Percentiles rank a stretch among this genome's conserved stretches.
phyloP scores from a whole-genome alignment of 306 rosid genomes.

The Prunus fruticosa region DNA sequence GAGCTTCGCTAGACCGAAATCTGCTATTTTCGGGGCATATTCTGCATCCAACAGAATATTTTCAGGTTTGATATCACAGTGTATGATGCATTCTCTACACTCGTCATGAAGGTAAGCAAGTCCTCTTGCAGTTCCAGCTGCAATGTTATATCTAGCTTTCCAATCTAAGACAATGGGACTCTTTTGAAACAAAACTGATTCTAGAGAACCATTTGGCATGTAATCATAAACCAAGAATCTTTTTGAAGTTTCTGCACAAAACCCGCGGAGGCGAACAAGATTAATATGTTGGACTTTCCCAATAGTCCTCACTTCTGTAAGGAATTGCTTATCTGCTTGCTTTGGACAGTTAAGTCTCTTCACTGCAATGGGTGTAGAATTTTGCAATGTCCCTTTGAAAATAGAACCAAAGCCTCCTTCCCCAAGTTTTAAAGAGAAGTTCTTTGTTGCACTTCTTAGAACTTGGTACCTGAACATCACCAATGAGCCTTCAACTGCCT shows the following conservation, averaged over 20 bases:
- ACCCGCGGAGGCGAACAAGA: conserved; percentile 40
- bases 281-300: conserved; percentile 41
- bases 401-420: conserved; percentile 50
- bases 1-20: conserved; percentile 49
- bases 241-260: conserved; percentile 28
- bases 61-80: conserved; percentile 52
- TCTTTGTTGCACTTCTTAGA: conserved; percentile 36
- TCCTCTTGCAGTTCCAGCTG: conserved; percentile 40
- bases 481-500: conserved; percentile 28
- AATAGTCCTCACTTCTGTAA: conserved; percentile 38
- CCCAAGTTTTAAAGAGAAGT: conserved; percentile 37
- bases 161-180: conserved; percentile 19
- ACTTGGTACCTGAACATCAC: conserved; percentile 24
- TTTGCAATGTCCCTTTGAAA: conserved; percentile 32
- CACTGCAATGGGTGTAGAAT: conserved; percentile 32
- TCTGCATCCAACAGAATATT: conserved; percentile 43
- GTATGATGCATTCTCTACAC: conserved; percentile 46
- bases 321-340: conserved; percentile 37
- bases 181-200: conserved; percentile 24
- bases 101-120: conserved; percentile 41
- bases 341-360: conserved; percentile 34
- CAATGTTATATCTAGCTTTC: conserved; percentile 39
- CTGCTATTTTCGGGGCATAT: conserved; percentile 35
- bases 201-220: conserved; percentile 45
- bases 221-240: conserved; percentile 40